Conservation (phyloP, 2,329 filamentous ascomycete species). For the Fusarium multiceps region DNA sequence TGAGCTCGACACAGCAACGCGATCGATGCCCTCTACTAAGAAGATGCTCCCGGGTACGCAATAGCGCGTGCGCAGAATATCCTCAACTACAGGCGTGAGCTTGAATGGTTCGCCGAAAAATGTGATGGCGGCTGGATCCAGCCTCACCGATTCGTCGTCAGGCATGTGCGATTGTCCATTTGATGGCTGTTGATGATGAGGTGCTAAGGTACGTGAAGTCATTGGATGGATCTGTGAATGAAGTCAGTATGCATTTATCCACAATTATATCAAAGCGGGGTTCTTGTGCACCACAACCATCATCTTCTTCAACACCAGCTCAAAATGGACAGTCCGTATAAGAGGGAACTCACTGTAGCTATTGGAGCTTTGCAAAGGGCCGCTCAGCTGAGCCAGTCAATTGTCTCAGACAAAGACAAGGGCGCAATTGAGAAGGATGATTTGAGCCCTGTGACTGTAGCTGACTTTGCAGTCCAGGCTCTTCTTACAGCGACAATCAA, state of each 20-base stretch:
- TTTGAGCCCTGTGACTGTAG: constrained; percentile 67
- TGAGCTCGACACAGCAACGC: constrained; percentile 49
- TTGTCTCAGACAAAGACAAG: constrained; percentile 61
- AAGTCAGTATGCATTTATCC: constrained; percentile 45
- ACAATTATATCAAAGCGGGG: constrained; percentile 43
- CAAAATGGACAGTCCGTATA: constrained; percentile 58
- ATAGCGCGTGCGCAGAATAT: constrained; percentile 61
- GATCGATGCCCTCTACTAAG: constrained; percentile 60
- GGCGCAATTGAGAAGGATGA: constrained; percentile 65
- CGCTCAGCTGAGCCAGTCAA: constrained; percentile 61
- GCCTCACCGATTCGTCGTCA: constrained; percentile 20
- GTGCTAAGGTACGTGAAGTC: background rate
- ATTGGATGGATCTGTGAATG: constrained; percentile 4
- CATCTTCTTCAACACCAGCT: constrained; percentile 11
- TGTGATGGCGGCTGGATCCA: constrained; percentile 47
- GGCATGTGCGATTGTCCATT: constrained; percentile 42
- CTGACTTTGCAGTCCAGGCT: constrained; percentile 69
- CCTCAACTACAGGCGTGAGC: constrained; percentile 56
- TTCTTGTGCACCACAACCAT: background rate
- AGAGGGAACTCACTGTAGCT: constrained; percentile 56
- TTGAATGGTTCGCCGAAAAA: constrained; percentile 43
- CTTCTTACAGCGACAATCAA: constrained; percentile 64
- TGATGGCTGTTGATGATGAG: constrained; percentile 5
- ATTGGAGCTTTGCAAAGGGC: constrained; percentile 58
- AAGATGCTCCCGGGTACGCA: constrained; percentile 62